A percentile compares a stretch with the other conserved stretches of the same genome.
Evolutionary conservation across 2,329 filamentous ascomycete genomes (phyloP).

Genomic region (Orbilia brochopaga): DNA sequence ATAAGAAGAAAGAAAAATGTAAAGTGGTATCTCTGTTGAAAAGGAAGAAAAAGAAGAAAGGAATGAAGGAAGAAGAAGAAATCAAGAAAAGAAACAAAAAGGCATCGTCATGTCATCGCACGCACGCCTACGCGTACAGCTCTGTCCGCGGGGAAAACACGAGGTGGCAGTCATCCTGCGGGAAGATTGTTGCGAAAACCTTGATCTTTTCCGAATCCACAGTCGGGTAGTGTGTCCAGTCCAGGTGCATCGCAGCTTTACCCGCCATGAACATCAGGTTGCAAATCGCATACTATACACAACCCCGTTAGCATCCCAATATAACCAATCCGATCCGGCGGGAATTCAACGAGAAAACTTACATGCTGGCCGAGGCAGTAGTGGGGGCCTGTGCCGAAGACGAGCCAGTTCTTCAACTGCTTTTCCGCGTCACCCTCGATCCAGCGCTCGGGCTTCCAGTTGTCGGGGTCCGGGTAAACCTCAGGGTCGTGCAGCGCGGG

Average conservation of each 20-base stretch:
- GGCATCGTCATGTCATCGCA: constrained; percentile 56
- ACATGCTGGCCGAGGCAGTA: constrained; percentile 88
- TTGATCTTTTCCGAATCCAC: constrained; percentile 89
- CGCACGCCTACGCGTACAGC: constrained; percentile 57
- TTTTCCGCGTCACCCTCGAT: constrained; percentile 86
- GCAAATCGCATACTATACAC: constrained; percentile 72
- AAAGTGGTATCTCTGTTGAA: not conserved
- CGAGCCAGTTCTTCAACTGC: constrained; percentile 90
- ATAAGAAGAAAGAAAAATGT: no score
- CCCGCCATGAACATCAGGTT: constrained; percentile 89
- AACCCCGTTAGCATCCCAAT: constrained; percentile 12
- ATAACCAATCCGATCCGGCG: not conserved
- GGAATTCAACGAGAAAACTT: constrained; percentile 29
- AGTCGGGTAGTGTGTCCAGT: constrained; percentile 90
- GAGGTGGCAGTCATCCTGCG: constrained; percentile 86
- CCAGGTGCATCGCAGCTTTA: constrained; percentile 82
- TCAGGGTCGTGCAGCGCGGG: constrained; percentile 90
- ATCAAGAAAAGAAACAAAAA: constrained; percentile 15
- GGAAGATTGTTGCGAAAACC: constrained; percentile 98
- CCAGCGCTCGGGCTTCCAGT: constrained; percentile 89
- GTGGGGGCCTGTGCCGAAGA: constrained; percentile 94
- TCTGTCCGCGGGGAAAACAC: constrained; percentile 66
- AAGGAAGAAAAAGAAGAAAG: constrained; percentile 14
- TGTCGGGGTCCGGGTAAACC: constrained; percentile 86
- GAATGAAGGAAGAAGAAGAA: constrained; percentile 54